phyloP scores from a whole-genome alignment of 2,329 filamentous ascomycete genomes.

The Calonectria pauciramosa region DNA sequence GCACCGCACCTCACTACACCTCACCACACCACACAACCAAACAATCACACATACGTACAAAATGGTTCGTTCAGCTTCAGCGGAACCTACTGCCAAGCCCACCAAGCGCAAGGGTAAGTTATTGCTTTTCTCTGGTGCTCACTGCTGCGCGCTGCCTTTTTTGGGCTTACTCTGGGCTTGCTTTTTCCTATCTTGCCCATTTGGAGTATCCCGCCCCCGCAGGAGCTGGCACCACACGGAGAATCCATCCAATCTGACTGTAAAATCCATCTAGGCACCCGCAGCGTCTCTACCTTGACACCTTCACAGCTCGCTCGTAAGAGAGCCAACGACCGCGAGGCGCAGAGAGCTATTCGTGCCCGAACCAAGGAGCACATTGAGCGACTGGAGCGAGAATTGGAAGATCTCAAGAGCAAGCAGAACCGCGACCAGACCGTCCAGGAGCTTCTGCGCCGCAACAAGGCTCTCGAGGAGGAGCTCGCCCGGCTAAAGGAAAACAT shows the following conservation, averaged over 20 bases:
- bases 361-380: conserved; percentile 91
- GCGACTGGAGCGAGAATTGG: conserved; percentile 79
- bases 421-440: conserved; percentile 65
- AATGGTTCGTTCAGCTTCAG: conserved; percentile 59
- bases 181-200: conserved; percentile 2
- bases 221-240: not conserved
- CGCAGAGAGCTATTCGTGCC: conserved; percentile 88
- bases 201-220: not conserved
- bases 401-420: conserved; percentile 72
- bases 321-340: conserved; percentile 91
- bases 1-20: not conserved
- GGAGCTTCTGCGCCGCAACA: conserved; percentile 65
- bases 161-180: not conserved
- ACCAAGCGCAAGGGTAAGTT: conserved; percentile 62
- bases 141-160: not conserved
- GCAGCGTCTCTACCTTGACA: conserved; percentile 88
- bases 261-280: conserved; percentile 63
- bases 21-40: conserved; percentile 15
- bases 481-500: conserved; percentile 60
- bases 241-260: not conserved
- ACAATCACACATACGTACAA: conserved; percentile 33
- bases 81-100: conserved; percentile 58
- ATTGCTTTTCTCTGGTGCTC: conserved; percentile 18
- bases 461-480: conserved; percentile 67
- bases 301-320: conserved; percentile 92